Evolutionary conservation across 495 filamentous ascomycete species (phyloP).

Genomic region (Penicillium riverlandense): DNA sequence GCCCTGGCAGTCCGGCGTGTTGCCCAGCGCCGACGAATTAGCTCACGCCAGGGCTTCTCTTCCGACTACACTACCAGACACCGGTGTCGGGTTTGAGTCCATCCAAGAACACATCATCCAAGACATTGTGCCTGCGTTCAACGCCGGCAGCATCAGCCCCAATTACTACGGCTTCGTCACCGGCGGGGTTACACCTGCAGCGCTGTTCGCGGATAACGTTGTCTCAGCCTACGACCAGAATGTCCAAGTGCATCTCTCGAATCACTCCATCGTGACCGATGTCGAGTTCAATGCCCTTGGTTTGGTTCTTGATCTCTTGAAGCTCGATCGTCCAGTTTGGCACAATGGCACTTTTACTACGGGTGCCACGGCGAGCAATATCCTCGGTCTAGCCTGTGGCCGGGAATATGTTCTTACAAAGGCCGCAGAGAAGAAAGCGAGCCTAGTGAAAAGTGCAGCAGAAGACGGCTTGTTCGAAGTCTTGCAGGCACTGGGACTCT

Average conservation of each 20-base stretch:
- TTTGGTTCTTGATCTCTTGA: constrained; percentile 62
- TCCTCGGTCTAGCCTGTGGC: constrained; percentile 72
- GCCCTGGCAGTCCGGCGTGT: constrained; percentile 23
- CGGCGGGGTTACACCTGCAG: constrained; percentile 73
- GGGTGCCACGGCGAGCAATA: constrained; percentile 80
- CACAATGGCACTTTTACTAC: constrained; percentile 70
- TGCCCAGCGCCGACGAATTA: constrained; percentile 26
- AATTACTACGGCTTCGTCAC: constrained; percentile 88
- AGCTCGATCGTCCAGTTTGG: constrained; percentile 45
- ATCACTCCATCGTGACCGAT: constrained; percentile 63
- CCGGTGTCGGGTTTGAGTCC: constrained; percentile 38
- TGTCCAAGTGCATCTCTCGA: constrained; percentile 74
- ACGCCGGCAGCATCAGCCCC: constrained; percentile 50
- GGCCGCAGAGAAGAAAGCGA: constrained; percentile 27
- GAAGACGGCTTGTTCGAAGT: constrained; percentile 63
- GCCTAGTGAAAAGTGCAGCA: constrained; percentile 47
- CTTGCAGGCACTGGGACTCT: constrained; percentile 53
- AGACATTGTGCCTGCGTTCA: constrained; percentile 61
- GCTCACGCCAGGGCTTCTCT: constrained; percentile 31
- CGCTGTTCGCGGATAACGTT: constrained; percentile 74
- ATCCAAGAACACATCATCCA: constrained; percentile 45
- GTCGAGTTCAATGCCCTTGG: constrained; percentile 66
- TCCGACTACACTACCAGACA: constrained; percentile 26
- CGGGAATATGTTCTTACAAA: constrained; percentile 56
- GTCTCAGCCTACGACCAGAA: constrained; percentile 77